Percentiles rank a stretch among this genome's conserved stretches.
These are phyloP conservation scores for Monilinia vaccinii-corymbosi DNA, from an alignment of 2,329 filamentous ascomycete genomes.

Conservation along the genomic window DNA sequence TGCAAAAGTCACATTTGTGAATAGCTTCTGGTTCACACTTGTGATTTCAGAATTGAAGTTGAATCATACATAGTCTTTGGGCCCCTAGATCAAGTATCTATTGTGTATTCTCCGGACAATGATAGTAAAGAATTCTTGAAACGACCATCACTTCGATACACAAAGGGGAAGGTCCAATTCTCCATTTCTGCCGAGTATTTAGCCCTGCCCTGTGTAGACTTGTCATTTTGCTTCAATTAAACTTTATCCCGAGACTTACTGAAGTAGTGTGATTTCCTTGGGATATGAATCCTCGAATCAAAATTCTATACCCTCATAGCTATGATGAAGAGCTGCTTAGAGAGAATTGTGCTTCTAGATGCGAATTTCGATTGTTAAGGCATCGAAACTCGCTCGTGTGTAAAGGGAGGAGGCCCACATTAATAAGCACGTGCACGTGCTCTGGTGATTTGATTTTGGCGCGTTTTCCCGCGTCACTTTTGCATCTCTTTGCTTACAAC, in stretches of 20 bases:
- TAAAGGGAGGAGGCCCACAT: not conserved
- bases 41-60: not conserved
- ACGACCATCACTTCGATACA: not conserved
- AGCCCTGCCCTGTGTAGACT: not conserved
- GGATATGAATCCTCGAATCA: too few relatives aligned
- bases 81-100: not conserved
- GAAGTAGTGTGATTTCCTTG: too few relatives aligned
- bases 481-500: not conserved
- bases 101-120: not conserved
- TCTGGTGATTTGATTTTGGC: not conserved
- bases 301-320: not conserved
- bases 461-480: constrained; percentile 1
- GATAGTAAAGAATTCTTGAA: too few relatives aligned
- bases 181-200: not conserved
- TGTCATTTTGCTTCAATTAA: not conserved
- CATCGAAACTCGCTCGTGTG: not conserved
- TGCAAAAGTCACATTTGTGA: not conserved
- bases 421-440: not conserved
- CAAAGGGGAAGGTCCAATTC: not conserved
- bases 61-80: too few relatives aligned
- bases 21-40: not conserved
- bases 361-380: not conserved
- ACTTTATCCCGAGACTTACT: too few relatives aligned
- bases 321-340: too few relatives aligned
- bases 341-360: not conserved